Conservation (phyloP, 2,329 filamentous ascomycete genomes). For the Aureobasidium sp. region DNA sequence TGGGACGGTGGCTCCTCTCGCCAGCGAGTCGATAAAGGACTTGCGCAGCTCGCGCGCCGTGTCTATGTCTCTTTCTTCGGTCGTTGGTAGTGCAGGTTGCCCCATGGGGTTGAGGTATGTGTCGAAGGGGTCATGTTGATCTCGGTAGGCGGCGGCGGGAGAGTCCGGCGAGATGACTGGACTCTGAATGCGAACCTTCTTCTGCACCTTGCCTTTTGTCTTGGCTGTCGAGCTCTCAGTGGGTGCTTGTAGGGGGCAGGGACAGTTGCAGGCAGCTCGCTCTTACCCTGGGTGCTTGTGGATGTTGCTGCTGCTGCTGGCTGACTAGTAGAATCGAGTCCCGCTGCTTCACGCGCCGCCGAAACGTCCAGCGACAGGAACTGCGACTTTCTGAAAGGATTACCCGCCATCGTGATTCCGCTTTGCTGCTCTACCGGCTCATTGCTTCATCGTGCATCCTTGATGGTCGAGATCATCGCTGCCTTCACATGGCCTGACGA, state of each 20-base stretch:
- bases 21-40: slow-evolving; percentile 12
- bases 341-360: slow-evolving; percentile 8
- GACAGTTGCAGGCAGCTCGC: background rate
- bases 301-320: background rate
- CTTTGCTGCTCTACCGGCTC: slow-evolving; percentile 1
- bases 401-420: slow-evolving; percentile 8
- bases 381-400: slow-evolving; percentile 10
- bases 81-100: background rate
- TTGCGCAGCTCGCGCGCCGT: slow-evolving; percentile 7
- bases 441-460: slow-evolving; percentile 14
- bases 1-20: background rate
- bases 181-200: slow-evolving; percentile 13
- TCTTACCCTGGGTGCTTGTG: slow-evolving; percentile 1
- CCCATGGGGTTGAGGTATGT: slow-evolving; percentile 4
- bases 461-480: background rate
- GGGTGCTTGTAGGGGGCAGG: background rate
- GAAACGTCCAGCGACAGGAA: background rate
- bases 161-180: slow-evolving; percentile 12
- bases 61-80: background rate
- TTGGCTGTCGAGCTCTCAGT: slow-evolving; percentile 10
- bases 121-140: slow-evolving; percentile 13
- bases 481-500: background rate
- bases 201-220: slow-evolving; percentile 10
- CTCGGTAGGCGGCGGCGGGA: slow-evolving; percentile 5
- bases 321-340: background rate